Evolutionary conservation across 495 filamentous ascomycete species (phyloP).

Genomic region (Cercophora newfieldiana): DNA sequence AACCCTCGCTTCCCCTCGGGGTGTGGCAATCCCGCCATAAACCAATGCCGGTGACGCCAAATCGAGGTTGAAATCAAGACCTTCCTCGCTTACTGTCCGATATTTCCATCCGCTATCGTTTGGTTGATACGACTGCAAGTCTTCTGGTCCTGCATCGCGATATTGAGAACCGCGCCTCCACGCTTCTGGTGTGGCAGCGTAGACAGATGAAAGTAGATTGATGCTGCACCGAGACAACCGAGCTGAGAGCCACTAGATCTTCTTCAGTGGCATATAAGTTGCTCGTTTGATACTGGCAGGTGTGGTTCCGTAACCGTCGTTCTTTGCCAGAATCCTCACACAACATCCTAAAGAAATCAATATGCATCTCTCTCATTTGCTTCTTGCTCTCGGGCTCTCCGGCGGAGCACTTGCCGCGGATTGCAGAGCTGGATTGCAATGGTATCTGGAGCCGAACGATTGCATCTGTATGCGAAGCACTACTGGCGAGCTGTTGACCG

Average conservation of each 20-base stretch:
- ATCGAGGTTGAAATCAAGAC: not conserved
- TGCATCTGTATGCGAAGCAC: constrained; percentile 39
- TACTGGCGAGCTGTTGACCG: constrained; percentile 27
- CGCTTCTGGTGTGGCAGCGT: not conserved
- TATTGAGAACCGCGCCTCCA: not conserved
- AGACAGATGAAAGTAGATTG: not conserved
- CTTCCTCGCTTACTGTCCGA: not conserved
- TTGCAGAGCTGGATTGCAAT: constrained; percentile 12
- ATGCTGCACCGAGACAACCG: not conserved
- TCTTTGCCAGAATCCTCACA: not conserved
- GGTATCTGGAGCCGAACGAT: constrained; percentile 35
- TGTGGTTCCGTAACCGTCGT: not conserved
- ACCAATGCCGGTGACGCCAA: not conserved
- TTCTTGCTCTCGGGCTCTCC: constrained; percentile 18
- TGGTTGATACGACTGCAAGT: not conserved
- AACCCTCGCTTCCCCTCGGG: not conserved
- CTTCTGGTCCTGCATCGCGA: not conserved
- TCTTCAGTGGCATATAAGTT: not conserved
- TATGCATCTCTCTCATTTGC: constrained; percentile 20
- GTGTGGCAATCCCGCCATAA: not conserved
- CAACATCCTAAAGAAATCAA: not conserved
- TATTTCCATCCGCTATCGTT: not conserved
- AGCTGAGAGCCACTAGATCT: not conserved
- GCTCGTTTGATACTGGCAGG: not conserved
- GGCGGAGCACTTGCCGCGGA: constrained; percentile 24